Evolutionary conservation across 2,329 filamentous ascomycete species (phyloP), one percentile per base, ranked within the genome.

Genomic region (Stachybotrys chartarum): DNA sequence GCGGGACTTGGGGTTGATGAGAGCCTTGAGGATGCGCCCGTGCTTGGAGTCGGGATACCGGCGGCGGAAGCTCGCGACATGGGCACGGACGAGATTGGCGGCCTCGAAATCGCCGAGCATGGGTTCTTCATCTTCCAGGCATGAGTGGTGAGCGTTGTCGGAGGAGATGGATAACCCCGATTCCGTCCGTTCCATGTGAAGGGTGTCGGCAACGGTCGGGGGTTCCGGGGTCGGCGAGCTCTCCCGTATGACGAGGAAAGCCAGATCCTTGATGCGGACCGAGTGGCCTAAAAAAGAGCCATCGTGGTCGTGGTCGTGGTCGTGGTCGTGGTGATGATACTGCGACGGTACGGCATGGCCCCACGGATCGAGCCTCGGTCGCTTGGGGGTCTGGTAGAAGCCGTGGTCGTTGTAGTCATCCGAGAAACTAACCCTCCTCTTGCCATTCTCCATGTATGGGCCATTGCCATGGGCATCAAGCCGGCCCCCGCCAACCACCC

Each of bases 1-100:
- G 6, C 69, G 68, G 7, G 71, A 71, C 56, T 76, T 77, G 6
- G 71, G 80, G 53, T 73, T 76, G 63, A 86, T 83, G 52, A 86
- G 75, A 30, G 77, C 77, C 57, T 78, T 77, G 18, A 86, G 71
- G 55, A 85, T 84, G 45, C 82, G 77, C 58, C 79, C 79, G 55
- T 82, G 78, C 53, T 78, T 78, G 30, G 80, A 80, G 58, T 80
- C 71, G 12, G 74, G 72, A 55, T 69, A 71, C 49, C 76, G 72
- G 24, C 77, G 74, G 17, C 72, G 72, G 58, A 74, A 73, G 54
- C 65, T 70, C 45, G 71, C 68, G 51, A 83, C 69, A 57, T 82
- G 76, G 18, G 71, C 67, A 49, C 72, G 71, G 10, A 83, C 81
- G n/a, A 75, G 64, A 51, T 68, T 67, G 3, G 79, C 78, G 1